phyloP scores from a whole-genome alignment of 164 flowering plant genomes.

The Umbilicus rupestris region DNA sequence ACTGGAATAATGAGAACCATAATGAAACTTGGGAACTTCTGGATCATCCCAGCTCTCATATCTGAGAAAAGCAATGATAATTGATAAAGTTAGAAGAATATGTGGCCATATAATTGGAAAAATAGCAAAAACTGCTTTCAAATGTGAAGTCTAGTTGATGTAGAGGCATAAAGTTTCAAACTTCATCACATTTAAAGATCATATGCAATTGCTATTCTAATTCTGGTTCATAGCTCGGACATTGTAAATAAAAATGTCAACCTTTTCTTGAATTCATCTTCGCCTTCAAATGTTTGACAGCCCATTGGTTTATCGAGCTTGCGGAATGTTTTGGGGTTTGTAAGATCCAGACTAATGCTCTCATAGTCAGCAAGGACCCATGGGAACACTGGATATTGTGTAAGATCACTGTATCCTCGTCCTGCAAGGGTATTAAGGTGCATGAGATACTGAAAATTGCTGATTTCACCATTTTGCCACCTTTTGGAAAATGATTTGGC shows the following conservation, averaged over 20 bases:
- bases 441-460: slow-evolving; percentile 99
- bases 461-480: slow-evolving; percentile 99
- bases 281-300: slow-evolving; percentile 94
- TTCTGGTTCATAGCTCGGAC: not conserved
- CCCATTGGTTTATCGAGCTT: slow-evolving; percentile 97
- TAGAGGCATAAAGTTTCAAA: not conserved
- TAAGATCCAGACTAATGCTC: slow-evolving; percentile 67
- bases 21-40: slow-evolving; percentile 96
- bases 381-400: slow-evolving; percentile 99
- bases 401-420: slow-evolving; percentile 98
- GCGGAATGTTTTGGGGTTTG: slow-evolving; percentile 73
- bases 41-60: slow-evolving; percentile 99
- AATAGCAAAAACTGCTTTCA: not conserved
- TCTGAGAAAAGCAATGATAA: slow-evolving; percentile 27
- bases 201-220: not conserved
- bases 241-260: slow-evolving; percentile 12
- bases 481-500: slow-evolving; percentile 98
- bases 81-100: not conserved
- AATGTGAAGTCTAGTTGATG: not conserved
- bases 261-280: slow-evolving; percentile 96
- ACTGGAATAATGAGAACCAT: slow-evolving; percentile 99
- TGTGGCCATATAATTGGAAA: not conserved
- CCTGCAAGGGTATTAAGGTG: slow-evolving; percentile 98
- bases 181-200: not conserved
- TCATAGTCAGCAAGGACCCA: slow-evolving; percentile 98